These are phyloP conservation scores for Basipetospora chlamydospora DNA, from an alignment of 2,329 filamentous ascomycete species.

Conservation along the genomic window DNA sequence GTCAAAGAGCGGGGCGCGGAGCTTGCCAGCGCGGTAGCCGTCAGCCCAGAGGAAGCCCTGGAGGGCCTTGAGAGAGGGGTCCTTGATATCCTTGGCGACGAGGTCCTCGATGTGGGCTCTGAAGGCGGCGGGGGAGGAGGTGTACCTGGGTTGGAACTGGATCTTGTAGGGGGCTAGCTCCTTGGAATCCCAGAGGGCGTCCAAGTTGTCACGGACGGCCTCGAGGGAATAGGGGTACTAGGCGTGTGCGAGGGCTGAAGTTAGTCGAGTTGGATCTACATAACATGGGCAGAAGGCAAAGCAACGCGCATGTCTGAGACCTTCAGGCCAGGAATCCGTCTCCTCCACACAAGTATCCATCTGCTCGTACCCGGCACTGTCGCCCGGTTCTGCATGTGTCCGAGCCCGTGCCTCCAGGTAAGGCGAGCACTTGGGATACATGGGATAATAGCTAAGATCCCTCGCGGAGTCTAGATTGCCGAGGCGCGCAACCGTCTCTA, in stretches of 20 bases:
- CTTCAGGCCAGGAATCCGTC: too few relatives aligned
- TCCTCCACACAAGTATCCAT: too few relatives aligned
- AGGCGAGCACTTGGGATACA: too few relatives aligned
- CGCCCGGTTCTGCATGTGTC: too few relatives aligned
- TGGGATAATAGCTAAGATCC: too few relatives aligned
- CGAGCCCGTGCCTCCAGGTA: not conserved
- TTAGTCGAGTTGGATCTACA: too few relatives aligned
- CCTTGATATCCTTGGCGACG: slow-evolving; percentile 58
- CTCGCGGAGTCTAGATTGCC: too few relatives aligned
- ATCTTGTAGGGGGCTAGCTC: slow-evolving; percentile 52
- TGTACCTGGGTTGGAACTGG: slow-evolving; percentile 54
- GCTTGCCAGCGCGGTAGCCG: slow-evolving; percentile 55
- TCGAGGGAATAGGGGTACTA: slow-evolving; percentile 67
- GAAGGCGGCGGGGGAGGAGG: slow-evolving; percentile 42
- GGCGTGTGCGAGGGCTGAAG: too few relatives aligned
- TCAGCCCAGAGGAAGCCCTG: slow-evolving; percentile 68
- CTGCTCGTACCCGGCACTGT: too few relatives aligned
- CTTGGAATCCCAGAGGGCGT: slow-evolving; percentile 50
- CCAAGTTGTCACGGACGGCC: slow-evolving; percentile 48
- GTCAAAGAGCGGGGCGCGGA: slow-evolving; percentile 58
- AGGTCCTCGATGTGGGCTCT: slow-evolving; percentile 56
- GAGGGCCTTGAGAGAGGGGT: slow-evolving; percentile 62
- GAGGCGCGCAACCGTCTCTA: too few relatives aligned
- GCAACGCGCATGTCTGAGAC: too few relatives aligned
- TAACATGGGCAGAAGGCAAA: too few relatives aligned